These are phyloP conservation scores for Umbelopsis sp. DNA, from an alignment of 192 early-diverging fungal species.

Conservation along the genomic window DNA sequence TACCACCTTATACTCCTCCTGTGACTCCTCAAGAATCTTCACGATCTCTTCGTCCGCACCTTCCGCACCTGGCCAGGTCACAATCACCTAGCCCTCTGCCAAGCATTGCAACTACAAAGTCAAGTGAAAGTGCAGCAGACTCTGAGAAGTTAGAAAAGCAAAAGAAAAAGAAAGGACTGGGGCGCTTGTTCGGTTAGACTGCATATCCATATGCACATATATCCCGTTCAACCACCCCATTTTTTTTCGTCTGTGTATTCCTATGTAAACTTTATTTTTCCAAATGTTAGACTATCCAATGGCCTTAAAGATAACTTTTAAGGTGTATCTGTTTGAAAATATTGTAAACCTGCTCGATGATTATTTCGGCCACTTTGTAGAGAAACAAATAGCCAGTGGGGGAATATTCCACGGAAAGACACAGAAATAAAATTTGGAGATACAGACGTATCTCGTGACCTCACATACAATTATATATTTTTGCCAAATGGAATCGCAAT, in stretches of 20 bases:
- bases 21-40: conserved; percentile 12
- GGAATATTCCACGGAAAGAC: not conserved
- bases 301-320: too few species aligned
- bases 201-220: not conserved
- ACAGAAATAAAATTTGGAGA: not conserved
- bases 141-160: conserved; percentile 25
- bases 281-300: too few species aligned
- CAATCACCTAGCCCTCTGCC: conserved; percentile 3
- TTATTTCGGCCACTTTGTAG: too few species aligned
- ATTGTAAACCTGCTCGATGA: too few species aligned
- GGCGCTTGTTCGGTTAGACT: conserved; percentile 35
- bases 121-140: not conserved
- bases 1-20: conserved; percentile 33
- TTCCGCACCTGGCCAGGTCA: not conserved
- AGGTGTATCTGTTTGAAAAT: too few species aligned
- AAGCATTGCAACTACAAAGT: conserved; percentile 6
- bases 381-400: not conserved
- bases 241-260: not conserved
- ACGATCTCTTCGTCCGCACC: conserved; percentile 5
- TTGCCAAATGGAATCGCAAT: not conserved
- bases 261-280: too few species aligned
- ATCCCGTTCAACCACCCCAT: not conserved
- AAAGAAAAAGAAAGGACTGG: conserved; percentile 42
- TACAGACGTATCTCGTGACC: conserved; percentile 7
- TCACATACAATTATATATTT: not conserved